Percentiles rank a stretch among this genome's conserved stretches.
Conservation (phyloP, 169 alveolate genomes). For the Plasmodium gonderi region DNA sequence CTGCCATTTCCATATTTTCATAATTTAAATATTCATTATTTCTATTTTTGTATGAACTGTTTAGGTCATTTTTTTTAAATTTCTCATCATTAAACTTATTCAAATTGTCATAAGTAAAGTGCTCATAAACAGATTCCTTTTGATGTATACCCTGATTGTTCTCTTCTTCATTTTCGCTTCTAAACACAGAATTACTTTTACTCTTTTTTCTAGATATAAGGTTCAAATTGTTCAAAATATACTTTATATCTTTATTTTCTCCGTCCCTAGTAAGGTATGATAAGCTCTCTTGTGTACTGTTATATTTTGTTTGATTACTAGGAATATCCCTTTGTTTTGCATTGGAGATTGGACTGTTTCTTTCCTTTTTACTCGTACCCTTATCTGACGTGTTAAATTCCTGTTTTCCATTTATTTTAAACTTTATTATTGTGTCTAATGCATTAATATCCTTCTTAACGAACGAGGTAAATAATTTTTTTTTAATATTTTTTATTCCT, state of each 20-base stretch:
- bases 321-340: background rate
- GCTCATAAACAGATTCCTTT: background rate
- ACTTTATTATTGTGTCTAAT: background rate
- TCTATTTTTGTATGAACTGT: constrained; percentile 5
- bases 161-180: background rate
- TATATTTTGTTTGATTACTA: background rate
- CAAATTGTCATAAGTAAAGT: background rate
- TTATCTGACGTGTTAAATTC: background rate
- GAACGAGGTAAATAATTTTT: background rate
- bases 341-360: background rate
- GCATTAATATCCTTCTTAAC: constrained; percentile 23
- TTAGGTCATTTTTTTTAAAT: background rate
- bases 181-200: background rate
- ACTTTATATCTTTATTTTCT: background rate
- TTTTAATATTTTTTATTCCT: constrained; percentile 20
- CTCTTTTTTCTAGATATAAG: background rate
- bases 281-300: background rate
- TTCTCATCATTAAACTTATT: background rate
- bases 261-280: background rate
- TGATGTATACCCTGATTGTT: background rate
- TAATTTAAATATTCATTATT: background rate
- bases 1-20: background rate
- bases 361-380: no score
- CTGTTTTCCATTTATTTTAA: constrained; percentile 16
- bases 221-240: background rate